Conservation (phyloP, 805 yeast species). For the Saccharomycopsis olivae region DNA sequence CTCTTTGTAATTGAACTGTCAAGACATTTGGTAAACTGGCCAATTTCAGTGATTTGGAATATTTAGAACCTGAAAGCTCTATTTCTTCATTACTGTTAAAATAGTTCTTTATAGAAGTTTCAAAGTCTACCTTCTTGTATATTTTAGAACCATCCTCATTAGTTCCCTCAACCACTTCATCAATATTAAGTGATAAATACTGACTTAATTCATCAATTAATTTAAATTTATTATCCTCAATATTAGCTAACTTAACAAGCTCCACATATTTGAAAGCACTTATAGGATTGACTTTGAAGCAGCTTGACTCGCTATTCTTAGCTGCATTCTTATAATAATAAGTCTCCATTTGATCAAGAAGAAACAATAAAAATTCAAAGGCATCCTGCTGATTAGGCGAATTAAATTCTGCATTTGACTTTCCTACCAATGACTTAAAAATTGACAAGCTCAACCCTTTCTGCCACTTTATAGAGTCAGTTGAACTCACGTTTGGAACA, state of each 20-base stretch:
- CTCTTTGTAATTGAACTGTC: slow-evolving; percentile 66
- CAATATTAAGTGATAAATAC: slow-evolving; percentile 50
- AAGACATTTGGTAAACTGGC: slow-evolving; percentile 60
- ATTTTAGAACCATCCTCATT: slow-evolving; percentile 34
- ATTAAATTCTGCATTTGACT: slow-evolving; percentile 69
- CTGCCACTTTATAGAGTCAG: slow-evolving; percentile 44
- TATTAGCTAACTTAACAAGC: slow-evolving; percentile 47
- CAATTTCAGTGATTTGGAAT: slow-evolving; percentile 33
- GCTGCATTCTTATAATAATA: slow-evolving; percentile 25
- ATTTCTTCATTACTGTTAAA: slow-evolving; percentile 43
- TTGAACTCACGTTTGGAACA: slow-evolving; percentile 33
- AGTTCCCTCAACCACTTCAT: slow-evolving; percentile 28
- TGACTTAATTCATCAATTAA: slow-evolving; percentile 48
- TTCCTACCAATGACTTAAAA: slow-evolving; percentile 69
- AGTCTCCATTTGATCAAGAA: slow-evolving; percentile 52
- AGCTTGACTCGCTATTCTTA: slow-evolving; percentile 16
- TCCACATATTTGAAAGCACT: slow-evolving; percentile 52
- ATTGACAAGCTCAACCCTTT: slow-evolving; percentile 67
- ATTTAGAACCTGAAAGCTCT: slow-evolving; percentile 51
- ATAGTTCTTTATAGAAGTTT: slow-evolving; percentile 38
- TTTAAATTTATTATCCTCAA: slow-evolving; percentile 42
- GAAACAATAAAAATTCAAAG: slow-evolving; percentile 69
- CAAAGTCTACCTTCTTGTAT: slow-evolving; percentile 33
- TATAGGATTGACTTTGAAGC: slow-evolving; percentile 31
- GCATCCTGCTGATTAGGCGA: slow-evolving; percentile 94